Percentiles rank a stretch among this genome's conserved stretches.
These are phyloP conservation scores for Scortechinia acanthostroma DNA, from an alignment of 2,329 filamentous ascomycete genomes.

Conservation along the genomic window DNA sequence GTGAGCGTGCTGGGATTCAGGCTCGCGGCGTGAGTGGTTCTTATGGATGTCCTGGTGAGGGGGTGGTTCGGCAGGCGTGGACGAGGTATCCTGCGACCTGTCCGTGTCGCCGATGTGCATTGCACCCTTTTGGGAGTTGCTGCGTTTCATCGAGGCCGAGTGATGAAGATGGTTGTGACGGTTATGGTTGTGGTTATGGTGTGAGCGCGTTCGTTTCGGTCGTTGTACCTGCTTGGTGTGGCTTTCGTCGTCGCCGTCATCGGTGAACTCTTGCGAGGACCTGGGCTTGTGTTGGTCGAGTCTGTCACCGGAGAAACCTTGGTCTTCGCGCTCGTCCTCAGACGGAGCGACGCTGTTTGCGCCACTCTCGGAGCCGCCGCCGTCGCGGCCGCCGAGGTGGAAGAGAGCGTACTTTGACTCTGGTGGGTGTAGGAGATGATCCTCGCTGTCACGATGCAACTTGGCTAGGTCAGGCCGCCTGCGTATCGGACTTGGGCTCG, in stretches of 20 bases:
- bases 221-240: not conserved
- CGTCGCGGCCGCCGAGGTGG: not conserved
- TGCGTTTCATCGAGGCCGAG: not conserved
- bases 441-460: not conserved
- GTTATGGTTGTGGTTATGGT: conserved; percentile 1
- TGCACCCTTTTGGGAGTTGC: no score
- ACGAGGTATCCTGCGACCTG: not conserved
- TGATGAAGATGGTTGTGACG: not conserved
- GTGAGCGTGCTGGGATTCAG: no score
- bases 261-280: not conserved
- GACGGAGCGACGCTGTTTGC: not conserved
- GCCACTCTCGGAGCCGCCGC: not conserved
- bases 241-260: conserved; percentile 1
- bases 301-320: not conserved
- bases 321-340: not conserved
- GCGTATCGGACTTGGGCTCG: no score
- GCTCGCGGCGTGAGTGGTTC: no score
- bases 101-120: not conserved
- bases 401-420: not conserved
- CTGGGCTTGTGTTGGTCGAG: not conserved
- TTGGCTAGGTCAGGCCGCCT: not conserved
- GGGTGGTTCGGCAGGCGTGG: not conserved
- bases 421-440: not conserved
- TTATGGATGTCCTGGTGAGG: no score
- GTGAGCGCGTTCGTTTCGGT: not conserved